Percentiles rank a stretch among this genome's conserved stretches.
Evolutionary conservation across 768 basidiomycete species (phyloP).

Genomic region (Scleroderma citrinum): DNA sequence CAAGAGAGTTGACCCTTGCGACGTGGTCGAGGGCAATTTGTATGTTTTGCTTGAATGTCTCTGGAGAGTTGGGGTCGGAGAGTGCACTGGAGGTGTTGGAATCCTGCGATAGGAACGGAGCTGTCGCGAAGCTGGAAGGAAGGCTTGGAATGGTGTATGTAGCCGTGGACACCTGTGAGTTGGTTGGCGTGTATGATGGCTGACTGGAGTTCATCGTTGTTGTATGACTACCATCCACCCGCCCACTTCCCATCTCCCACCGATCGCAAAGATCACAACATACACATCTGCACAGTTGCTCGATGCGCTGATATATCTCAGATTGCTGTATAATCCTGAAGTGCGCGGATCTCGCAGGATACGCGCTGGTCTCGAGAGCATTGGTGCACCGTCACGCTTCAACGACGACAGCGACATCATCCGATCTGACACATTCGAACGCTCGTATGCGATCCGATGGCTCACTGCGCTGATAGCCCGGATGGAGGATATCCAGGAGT

Average conservation of each 20-base stretch:
- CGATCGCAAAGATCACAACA: slow-evolving; percentile 39
- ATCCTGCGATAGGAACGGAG: slow-evolving; percentile 26
- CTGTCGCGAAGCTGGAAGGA: slow-evolving; percentile 8
- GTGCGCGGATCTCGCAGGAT: slow-evolving; percentile 54
- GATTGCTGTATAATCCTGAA: slow-evolving; percentile 51
- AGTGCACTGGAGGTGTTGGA: slow-evolving; percentile 14
- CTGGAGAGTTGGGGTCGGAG: slow-evolving; percentile 53
- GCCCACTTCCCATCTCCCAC: slow-evolving; percentile 52
- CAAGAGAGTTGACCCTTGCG: slow-evolving; percentile 41
- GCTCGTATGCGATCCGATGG: slow-evolving; percentile 66
- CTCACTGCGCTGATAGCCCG: slow-evolving; percentile 56
- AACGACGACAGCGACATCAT: slow-evolving; percentile 1
- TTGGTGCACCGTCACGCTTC: background rate
- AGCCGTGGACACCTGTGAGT: slow-evolving; percentile 13
- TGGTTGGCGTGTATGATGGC: slow-evolving; percentile 6
- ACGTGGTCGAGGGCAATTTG: slow-evolving; percentile 44
- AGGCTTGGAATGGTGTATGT: slow-evolving; percentile 15
- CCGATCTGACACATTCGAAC: slow-evolving; percentile 62
- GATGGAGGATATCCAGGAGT: slow-evolving; percentile 9
- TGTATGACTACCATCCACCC: slow-evolving; percentile 17
- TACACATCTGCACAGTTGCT: slow-evolving; percentile 33
- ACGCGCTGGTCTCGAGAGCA: background rate
- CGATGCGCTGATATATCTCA: slow-evolving; percentile 46
- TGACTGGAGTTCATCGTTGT: slow-evolving; percentile 10
- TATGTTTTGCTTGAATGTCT: slow-evolving; percentile 56